These are phyloP conservation scores for Asclepias syriaca DNA, from an alignment of 257 asterid species.

Conservation along the genomic window DNA sequence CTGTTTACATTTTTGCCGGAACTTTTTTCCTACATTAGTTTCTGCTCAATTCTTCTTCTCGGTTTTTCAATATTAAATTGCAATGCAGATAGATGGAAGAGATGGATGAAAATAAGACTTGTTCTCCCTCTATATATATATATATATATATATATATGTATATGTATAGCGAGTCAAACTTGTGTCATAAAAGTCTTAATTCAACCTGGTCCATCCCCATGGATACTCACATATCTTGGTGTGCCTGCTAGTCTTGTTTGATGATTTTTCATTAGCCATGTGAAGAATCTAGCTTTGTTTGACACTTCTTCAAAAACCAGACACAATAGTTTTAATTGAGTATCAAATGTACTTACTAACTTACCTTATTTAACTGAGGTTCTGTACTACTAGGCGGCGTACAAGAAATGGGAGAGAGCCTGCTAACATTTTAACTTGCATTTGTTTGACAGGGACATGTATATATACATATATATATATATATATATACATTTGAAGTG, in stretches of 20 bases:
- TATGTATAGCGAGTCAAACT: not conserved
- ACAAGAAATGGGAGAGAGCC: not conserved
- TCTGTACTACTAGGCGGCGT: not conserved
- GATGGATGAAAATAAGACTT: not conserved
- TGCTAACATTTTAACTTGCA: not conserved
- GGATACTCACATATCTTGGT: not conserved
- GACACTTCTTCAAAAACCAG: constrained; percentile 1
- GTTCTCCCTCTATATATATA: not conserved
- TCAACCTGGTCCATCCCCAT: not conserved
- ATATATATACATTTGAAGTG: not conserved
- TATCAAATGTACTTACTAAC: not conserved
- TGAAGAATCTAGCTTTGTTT: not conserved
- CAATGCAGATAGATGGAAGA: constrained; percentile 6
- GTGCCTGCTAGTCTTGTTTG: not conserved
- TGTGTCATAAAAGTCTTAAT: not conserved
- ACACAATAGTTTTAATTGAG: not conserved
- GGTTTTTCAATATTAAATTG: not conserved
- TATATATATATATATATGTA: not conserved
- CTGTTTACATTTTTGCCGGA: not conserved
- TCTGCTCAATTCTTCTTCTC: not conserved
- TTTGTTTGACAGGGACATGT: not conserved
- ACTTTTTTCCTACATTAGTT: not conserved
- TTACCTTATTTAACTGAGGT: not conserved
- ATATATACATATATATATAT: no score
- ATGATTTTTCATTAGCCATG: not conserved